These are phyloP conservation scores for Neurospora terricola DNA, from an alignment of 495 filamentous ascomycete species.

Conservation along the genomic window DNA sequence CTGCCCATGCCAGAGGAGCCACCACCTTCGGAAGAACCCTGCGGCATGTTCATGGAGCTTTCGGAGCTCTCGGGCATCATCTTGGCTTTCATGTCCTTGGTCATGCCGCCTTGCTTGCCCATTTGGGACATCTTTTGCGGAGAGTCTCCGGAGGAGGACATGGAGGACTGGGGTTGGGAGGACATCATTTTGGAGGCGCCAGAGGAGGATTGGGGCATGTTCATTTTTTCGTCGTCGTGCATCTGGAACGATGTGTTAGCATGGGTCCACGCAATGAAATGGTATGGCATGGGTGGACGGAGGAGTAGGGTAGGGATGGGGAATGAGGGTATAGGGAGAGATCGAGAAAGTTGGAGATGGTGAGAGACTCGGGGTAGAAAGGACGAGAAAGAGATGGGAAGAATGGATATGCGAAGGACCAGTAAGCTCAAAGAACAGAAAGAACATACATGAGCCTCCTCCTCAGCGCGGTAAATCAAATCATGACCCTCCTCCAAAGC, in stretches of 20 bases:
- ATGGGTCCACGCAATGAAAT: background rate
- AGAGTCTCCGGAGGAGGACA: too few species aligned
- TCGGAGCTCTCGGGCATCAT: background rate
- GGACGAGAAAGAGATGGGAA: too few species aligned
- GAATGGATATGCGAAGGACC: too few species aligned
- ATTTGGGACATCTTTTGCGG: background rate
- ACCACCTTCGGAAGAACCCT: background rate
- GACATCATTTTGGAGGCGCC: too few species aligned
- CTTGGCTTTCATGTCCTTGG: background rate
- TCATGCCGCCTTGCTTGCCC: background rate
- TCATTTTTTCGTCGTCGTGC: conserved; percentile 14
- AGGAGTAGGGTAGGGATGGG: too few species aligned
- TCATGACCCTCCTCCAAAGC: conserved; percentile 19
- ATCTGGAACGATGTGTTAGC: background rate
- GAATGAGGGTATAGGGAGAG: too few species aligned
- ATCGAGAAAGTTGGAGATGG: too few species aligned
- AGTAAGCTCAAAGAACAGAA: too few species aligned
- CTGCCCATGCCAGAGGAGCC: background rate
- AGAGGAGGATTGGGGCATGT: background rate
- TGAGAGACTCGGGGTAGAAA: too few species aligned
- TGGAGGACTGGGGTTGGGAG: background rate
- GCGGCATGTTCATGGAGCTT: too few species aligned
- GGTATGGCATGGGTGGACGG: background rate
- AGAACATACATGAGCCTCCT: conserved; percentile 18
- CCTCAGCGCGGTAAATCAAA: conserved; percentile 20